A percentile compares a stretch with the other conserved stretches of the same genome.
These are phyloP conservation scores for Ceratocystis variospora DNA, from an alignment of 2,329 filamentous ascomycete genomes.

Conservation along the genomic window DNA sequence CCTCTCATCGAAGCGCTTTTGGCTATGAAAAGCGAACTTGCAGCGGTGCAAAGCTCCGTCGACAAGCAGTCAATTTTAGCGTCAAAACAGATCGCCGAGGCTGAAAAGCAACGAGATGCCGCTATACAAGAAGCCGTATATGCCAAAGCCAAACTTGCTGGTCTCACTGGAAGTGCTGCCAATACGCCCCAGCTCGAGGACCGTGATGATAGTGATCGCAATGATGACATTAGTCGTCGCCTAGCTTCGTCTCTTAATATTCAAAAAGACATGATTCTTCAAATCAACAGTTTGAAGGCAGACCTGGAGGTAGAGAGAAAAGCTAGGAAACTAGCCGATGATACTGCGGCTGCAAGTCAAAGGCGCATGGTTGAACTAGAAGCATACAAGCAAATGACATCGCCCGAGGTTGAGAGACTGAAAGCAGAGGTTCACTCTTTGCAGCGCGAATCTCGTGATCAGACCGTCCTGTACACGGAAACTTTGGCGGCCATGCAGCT, in stretches of 20 bases:
- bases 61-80: conserved; percentile 77
- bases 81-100: conserved; percentile 79
- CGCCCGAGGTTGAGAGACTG: conserved; percentile 71
- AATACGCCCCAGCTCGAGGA: conserved; percentile 46
- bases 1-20: conserved; percentile 84
- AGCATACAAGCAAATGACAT: conserved; percentile 65
- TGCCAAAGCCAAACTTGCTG: conserved; percentile 81
- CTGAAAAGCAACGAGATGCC: conserved; percentile 84
- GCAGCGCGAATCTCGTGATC: conserved; percentile 66
- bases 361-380: conserved; percentile 75
- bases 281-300: conserved; percentile 50
- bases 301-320: conserved; percentile 72
- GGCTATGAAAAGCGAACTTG: conserved; percentile 77
- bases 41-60: conserved; percentile 78
- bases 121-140: conserved; percentile 94
- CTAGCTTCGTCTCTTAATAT: conserved; percentile 67
- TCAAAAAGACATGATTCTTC: conserved; percentile 69
- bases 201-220: conserved; percentile 49
- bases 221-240: conserved; percentile 62
- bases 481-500: conserved; percentile 60
- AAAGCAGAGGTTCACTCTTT: conserved; percentile 72
- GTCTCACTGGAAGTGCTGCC: conserved; percentile 49
- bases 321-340: conserved; percentile 73
- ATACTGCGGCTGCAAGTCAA: conserved; percentile 69
- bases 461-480: conserved; percentile 64